Conservation (phyloP, 345 rosid species). For the Adansonia digitata region DNA sequence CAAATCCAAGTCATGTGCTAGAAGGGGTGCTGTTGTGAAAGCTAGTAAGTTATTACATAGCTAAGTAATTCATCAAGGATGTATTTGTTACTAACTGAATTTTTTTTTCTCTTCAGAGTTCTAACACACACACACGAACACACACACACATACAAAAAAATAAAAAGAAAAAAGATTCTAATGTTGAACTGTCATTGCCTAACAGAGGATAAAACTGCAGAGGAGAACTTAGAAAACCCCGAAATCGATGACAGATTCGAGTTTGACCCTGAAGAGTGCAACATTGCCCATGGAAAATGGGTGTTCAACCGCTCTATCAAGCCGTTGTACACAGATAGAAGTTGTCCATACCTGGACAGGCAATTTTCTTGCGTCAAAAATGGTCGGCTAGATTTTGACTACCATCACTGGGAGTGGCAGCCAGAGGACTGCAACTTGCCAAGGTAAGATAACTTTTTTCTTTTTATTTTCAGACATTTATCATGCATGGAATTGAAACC, state of each 20-base stretch:
- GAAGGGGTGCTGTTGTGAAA: constrained; percentile 30
- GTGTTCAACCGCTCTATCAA: constrained; percentile 50
- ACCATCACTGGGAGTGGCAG: constrained; percentile 90
- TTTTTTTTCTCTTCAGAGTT: constrained; percentile 6
- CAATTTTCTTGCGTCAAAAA: constrained; percentile 76
- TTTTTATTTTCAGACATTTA: neutral
- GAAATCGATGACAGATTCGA: constrained; percentile 78
- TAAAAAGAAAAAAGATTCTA: neutral
- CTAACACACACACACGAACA: too few species aligned
- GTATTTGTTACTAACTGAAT: neutral
- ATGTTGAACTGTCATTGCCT: constrained; percentile 11
- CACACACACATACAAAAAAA: too few species aligned
- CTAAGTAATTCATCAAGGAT: neutral
- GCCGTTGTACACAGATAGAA: constrained; percentile 70
- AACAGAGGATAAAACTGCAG: constrained; percentile 27
- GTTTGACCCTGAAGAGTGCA: constrained; percentile 84
- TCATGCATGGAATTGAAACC: neutral
- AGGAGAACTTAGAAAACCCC: constrained; percentile 22
- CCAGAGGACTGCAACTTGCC: constrained; percentile 85
- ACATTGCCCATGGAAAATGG: constrained; percentile 72
- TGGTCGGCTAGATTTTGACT: constrained; percentile 60
- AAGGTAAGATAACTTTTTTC: constrained; percentile 29
- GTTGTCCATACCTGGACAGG: constrained; percentile 74
- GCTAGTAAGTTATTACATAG: constrained; percentile 40
- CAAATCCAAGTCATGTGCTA: constrained; percentile 48